Evolutionary conservation across 768 basidiomycete genomes (phyloP).

Genomic region (Leccinum rimulosum): DNA sequence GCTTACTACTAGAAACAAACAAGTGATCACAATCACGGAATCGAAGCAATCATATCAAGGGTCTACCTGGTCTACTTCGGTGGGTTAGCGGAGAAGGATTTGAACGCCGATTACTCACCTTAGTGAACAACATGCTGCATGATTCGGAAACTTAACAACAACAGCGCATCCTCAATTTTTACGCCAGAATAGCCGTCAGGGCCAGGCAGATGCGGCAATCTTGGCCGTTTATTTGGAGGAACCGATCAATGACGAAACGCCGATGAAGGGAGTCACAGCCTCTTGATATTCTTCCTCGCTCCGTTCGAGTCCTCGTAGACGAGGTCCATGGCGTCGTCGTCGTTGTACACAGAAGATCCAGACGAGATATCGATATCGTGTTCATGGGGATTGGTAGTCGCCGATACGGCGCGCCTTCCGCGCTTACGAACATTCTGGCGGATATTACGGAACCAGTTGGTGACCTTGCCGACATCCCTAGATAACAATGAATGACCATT

Average conservation of each 20-base stretch:
- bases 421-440: constrained; percentile 79
- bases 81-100: neutral
- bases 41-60: too few species aligned
- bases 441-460: constrained; percentile 86
- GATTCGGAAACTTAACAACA: constrained; percentile 75
- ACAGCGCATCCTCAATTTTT: constrained; percentile 69
- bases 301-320: constrained; percentile 38
- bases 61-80: too few species aligned
- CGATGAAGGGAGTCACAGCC: constrained; percentile 69
- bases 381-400: constrained; percentile 40
- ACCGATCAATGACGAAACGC: constrained; percentile 44
- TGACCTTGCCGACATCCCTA: constrained; percentile 81
- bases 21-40: neutral
- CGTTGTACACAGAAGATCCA: constrained; percentile 47
- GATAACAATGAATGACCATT: constrained; percentile 14
- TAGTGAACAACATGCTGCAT: constrained; percentile 61
- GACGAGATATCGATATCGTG: constrained; percentile 52
- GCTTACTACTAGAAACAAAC: constrained; percentile 11
- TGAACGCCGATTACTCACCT: constrained; percentile 16
- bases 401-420: constrained; percentile 43
- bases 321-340: constrained; percentile 50
- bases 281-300: constrained; percentile 76
- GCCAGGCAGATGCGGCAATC: constrained; percentile 30
- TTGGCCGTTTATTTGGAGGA: constrained; percentile 32
- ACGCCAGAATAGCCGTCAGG: constrained; percentile 48